These are phyloP conservation scores for Cadophora sp. DNA, from an alignment of 2,329 filamentous ascomycete species.

Conservation along the genomic window DNA sequence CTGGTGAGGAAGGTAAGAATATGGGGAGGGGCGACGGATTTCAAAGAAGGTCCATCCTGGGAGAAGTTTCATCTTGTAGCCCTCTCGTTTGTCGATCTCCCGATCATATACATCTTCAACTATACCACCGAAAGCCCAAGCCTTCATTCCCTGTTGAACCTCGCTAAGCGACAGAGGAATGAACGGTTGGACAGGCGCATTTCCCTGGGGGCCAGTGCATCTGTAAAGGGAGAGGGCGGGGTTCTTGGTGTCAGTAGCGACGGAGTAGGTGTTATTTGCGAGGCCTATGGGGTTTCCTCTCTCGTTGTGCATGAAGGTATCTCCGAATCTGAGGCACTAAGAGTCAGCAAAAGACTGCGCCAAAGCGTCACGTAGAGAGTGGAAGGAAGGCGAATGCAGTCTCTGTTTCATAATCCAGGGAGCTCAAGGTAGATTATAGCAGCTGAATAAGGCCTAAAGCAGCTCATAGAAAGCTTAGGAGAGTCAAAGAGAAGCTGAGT, in stretches of 20 bases:
- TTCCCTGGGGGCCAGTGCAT: neutral
- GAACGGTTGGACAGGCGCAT: neutral
- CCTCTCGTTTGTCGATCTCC: neutral
- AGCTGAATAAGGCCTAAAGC: no score
- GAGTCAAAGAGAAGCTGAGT: neutral
- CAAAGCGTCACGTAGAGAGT: no score
- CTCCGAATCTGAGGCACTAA: constrained; percentile 29
- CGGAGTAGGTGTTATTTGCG: constrained; percentile 25
- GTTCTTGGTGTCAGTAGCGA: constrained; percentile 8
- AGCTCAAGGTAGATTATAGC: neutral
- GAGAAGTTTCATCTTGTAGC: neutral
- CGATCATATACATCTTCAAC: constrained; percentile 9
- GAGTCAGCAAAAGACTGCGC: neutral
- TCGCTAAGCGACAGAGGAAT: neutral
- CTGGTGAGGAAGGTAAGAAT: neutral
- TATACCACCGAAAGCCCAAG: constrained; percentile 32
- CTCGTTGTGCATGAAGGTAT: constrained; percentile 33
- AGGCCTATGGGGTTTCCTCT: constrained; percentile 26
- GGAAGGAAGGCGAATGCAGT: neutral
- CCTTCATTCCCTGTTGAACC: neutral
- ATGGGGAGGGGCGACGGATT: constrained; percentile 3
- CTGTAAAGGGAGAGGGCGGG: constrained; percentile 29
- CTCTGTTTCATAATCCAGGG: neutral
- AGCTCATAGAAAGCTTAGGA: neutral
- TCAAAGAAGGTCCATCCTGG: constrained; percentile 30